Base-by-base conservation (phyloP, 495 filamentous ascomycete genomes). In the Trichoderma asperelloides region DNA sequence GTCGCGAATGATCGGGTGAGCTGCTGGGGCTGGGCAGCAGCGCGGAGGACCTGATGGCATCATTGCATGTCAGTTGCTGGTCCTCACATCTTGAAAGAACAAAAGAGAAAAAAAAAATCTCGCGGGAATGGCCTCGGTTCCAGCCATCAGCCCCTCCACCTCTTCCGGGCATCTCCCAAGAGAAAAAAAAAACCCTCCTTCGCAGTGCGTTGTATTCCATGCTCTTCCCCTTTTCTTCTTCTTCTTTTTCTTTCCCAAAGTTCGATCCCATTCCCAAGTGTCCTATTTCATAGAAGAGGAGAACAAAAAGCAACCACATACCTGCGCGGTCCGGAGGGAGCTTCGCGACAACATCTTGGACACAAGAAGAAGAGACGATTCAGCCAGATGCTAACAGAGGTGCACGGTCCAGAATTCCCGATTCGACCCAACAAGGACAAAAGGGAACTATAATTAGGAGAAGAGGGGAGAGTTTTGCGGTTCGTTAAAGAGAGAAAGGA, bases 1-100 rank as follows among this genome's bases (percentile, higher is more conserved):
- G 88, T 94, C 69, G 93, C 92, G 72, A 89, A 86, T 69, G 76
- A 75, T 71, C 82, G 81, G 62, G 78, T 72, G 76, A 47, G 73
- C 78, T 68, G 68, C 70, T 78, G 72, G 71, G 78, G 77, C 72
- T 82, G 73, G 66, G 84, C 80, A 68, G 79, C 79, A 76, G 81
- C 81, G 74, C 85, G 81, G 75, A 88, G 78, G 79, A 79, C 81
- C 84, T 87, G 75, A 49, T 71, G 49, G 51, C 57, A 41, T 57
- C 60, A 55, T 21, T 39, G 43, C n/a, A 30, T 70, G 72, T 78
- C 65, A 72, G 78, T 73, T 75, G 73, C 67, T 71, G 66, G 71
- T 69, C 15, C 3, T 18, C 63, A 67, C 15, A 21, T 65, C 45
- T 33, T 45, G 18, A 4, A 51, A 51, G 18, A 3, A 11, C 16